These are phyloP conservation scores for Paracoccidioides brasiliensis DNA, from an alignment of 2,329 filamentous ascomycete species.

Conservation along the genomic window DNA sequence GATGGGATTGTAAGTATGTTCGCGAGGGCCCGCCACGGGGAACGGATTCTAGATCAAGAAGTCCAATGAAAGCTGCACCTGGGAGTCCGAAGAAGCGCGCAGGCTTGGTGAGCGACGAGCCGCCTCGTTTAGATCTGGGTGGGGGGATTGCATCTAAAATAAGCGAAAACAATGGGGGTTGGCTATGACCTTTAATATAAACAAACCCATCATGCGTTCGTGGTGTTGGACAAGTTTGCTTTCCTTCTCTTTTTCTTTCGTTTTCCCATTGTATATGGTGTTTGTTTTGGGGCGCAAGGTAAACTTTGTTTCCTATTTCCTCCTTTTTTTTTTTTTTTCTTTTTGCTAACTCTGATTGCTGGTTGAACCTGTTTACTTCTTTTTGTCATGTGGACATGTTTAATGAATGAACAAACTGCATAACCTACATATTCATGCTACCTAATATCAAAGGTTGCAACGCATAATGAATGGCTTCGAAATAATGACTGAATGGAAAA, in stretches of 20 bases:
- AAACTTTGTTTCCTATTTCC: neutral
- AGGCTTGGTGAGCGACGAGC: conserved; percentile 34
- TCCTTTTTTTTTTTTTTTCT: neutral
- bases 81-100: conserved; percentile 31
- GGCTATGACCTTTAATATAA: conserved; percentile 20
- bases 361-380: too few relatives aligned
- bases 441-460: neutral
- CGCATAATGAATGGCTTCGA: neutral
- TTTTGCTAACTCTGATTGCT: neutral
- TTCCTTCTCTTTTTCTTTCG: conserved; percentile 17
- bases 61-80: conserved; percentile 31
- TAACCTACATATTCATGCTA: neutral
- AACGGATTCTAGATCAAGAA: conserved; percentile 30
- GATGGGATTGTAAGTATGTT: conserved; percentile 73
- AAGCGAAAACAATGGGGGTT: conserved; percentile 22
- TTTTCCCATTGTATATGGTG: neutral
- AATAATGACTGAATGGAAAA: neutral
- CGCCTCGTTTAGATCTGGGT: conserved; percentile 46
- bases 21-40: conserved; percentile 39
- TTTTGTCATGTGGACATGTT: neutral
- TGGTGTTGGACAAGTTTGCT: conserved; percentile 8
- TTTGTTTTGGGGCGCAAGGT: neutral
- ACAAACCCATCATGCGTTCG: neutral
- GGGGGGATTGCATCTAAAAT: conserved; percentile 21
- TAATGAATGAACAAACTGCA: neutral